Base-by-base conservation (phyloP, 208 protist genomes). In the Leptomonas pyrrhocoris region DNA sequence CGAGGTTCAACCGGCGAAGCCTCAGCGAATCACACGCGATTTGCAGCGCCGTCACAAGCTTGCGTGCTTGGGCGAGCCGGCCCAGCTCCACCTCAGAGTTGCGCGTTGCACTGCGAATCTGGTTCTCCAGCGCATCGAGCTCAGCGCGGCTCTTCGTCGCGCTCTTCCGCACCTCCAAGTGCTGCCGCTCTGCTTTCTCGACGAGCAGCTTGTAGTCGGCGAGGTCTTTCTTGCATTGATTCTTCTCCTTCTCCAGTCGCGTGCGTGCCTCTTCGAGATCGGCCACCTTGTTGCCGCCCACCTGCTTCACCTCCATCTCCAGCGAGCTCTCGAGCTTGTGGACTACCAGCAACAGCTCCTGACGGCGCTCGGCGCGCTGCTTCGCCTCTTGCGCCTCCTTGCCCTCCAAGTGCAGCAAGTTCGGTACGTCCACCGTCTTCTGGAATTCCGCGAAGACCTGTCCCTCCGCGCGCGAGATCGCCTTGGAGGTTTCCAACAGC, bases 381-480 rank as follows among this genome's bases (percentile, higher is more conserved):
- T 86, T 73, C 21, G 70, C 59, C 28, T 73, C 54, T 40, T 86
- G 60, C 27, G 64, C 74, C 61, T 95, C 65, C 64, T 75, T 38
- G 21, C 86, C 82, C 77, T 99, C 97, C 43, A 96, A 88, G 43
- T 97, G 87, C 60, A 86, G 68, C 43, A 99, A 84, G 57, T 98
- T 93, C 0, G 79, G 68, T 0, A 99, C 76, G 36, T 93, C 83
- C 30, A 98, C 81, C 49, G 65, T 77, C 46, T 85, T 70, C 63
- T 96, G 87, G 71, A 99, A 98, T 12, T 85, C 87, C 12, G 64
- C 77, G 73, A 99, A 99, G 12, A 98, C 66, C 49, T 74, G 71
- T 4, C 90, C 85, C 77, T 98, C 97, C 0, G 93, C 74, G 19
- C 68, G 54, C 42, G 79, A 67, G 45, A 98, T 94, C 21, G 84